phyloP scores from a whole-genome alignment of 2,329 filamentous ascomycete genomes.

The Fusarium foetens region DNA sequence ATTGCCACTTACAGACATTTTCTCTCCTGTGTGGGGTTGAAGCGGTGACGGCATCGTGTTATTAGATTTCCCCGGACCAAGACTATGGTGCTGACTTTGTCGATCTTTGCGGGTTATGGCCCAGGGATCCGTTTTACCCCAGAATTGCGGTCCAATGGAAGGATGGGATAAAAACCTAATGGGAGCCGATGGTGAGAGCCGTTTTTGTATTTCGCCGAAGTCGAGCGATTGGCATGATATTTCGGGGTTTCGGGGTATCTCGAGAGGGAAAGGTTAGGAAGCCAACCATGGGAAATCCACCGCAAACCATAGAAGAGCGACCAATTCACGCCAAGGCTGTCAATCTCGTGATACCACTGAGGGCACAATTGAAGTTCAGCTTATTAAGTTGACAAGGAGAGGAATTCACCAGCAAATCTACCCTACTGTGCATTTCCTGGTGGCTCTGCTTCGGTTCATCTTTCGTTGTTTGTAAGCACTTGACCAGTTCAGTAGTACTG shows the following conservation, averaged over 20 bases:
- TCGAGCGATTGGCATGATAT: background rate
- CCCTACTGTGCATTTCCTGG: background rate
- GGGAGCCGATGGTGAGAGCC: background rate
- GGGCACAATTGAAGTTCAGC: background rate
- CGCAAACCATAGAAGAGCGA: background rate
- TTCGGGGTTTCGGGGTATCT: constrained; percentile 30
- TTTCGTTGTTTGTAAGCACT: background rate
- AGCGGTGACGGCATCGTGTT: constrained; percentile 18
- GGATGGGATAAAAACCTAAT: background rate
- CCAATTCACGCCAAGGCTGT: background rate
- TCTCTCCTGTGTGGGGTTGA: background rate
- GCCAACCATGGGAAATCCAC: background rate
- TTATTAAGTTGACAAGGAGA: too few species aligned
- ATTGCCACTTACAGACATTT: background rate
- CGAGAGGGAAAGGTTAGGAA: background rate
- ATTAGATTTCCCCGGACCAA: background rate
- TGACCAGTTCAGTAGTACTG: rapidly evolving
- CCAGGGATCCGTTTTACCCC: constrained; percentile 12
- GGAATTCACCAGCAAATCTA: background rate
- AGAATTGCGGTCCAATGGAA: constrained; percentile 17
- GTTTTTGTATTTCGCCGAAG: constrained; percentile 1
- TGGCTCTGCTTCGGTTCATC: background rate
- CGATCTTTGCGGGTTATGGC: constrained; percentile 25
- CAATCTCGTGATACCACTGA: background rate
- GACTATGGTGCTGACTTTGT: constrained; percentile 10